These are phyloP conservation scores for Exophiala calicioides DNA, from an alignment of 2,329 filamentous ascomycete genomes.

Conservation along the genomic window DNA sequence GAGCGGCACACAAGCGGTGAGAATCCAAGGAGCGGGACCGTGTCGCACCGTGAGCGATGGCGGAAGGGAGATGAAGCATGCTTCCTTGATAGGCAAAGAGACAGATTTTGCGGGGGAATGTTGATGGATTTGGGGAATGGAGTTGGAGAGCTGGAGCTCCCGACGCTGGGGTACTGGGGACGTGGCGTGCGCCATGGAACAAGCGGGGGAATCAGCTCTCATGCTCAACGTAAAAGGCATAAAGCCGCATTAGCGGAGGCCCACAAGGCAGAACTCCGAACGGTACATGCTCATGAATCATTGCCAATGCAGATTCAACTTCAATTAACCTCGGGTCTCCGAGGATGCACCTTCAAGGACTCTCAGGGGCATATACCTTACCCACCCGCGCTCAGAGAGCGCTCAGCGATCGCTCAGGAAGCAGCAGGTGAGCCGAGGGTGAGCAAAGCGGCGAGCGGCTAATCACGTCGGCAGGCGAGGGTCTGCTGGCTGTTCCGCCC, in stretches of 20 bases:
- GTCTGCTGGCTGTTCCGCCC: no score
- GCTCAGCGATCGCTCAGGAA: no score
- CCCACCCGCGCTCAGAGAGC: no score
- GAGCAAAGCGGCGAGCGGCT: no score
- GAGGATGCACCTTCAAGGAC: no score
- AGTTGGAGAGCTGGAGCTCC: conserved; percentile 8
- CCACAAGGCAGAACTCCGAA: conserved; percentile 3
- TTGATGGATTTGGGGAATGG: conserved; percentile 7
- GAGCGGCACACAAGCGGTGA: conserved; percentile 6
- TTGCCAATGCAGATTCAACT: conserved; percentile 3
- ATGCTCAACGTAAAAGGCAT: conserved; percentile 2
- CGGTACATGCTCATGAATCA: background rate
- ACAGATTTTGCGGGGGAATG: conserved; percentile 11
- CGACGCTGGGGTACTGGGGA: background rate
- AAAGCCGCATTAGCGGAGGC: conserved; percentile 1
- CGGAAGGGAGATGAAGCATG: conserved; percentile 5
- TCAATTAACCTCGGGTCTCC: conserved; percentile 12
- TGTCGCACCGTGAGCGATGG: conserved; percentile 6
- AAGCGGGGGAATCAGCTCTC: background rate
- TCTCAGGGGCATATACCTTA: no score
- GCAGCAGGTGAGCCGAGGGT: no score
- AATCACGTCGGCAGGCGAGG: no score
- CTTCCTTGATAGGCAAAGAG: conserved; percentile 3
- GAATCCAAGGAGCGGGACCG: background rate
- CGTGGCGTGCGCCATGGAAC: conserved; percentile 1